Evolutionary conservation across 805 yeast genomes (phyloP).

Genomic region (Yarrowia sp.): DNA sequence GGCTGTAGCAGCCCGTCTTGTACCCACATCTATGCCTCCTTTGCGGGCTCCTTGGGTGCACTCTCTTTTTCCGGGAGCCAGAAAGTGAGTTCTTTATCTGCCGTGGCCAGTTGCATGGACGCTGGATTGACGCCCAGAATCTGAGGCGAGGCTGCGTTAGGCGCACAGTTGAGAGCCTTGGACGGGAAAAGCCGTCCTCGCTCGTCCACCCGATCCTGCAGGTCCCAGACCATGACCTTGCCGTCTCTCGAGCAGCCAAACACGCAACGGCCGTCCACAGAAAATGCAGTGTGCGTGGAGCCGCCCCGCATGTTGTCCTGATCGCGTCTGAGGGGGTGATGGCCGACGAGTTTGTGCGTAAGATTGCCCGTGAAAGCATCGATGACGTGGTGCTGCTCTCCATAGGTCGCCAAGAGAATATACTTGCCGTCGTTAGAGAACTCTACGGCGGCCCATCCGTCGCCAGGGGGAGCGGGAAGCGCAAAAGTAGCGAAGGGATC

Average conservation of each 20-base stretch:
- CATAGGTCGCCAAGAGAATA: constrained; percentile 64
- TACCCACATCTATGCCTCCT: constrained; percentile 27
- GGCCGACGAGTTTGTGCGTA: constrained; percentile 58
- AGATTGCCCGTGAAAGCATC: constrained; percentile 74
- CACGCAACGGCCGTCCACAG: constrained; percentile 72
- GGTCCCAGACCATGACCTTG: constrained; percentile 61
- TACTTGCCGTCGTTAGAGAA: constrained; percentile 79
- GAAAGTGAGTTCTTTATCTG: constrained; percentile 60
- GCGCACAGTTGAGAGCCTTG: constrained; percentile 42
- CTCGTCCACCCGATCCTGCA: constrained; percentile 43
- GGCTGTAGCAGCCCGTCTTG: neutral
- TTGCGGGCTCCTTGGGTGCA: neutral
- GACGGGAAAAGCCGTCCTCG: constrained; percentile 44
- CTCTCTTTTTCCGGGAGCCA: constrained; percentile 51
- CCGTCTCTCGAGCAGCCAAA: constrained; percentile 67
- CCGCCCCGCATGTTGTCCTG: constrained; percentile 59
- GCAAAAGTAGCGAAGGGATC: constrained; percentile 61
- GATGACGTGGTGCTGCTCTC: constrained; percentile 63
- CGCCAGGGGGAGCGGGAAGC: constrained; percentile 50
- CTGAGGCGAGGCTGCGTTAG: constrained; percentile 53
- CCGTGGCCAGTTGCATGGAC: constrained; percentile 66
- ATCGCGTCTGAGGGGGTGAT: constrained; percentile 52
- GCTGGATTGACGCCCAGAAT: constrained; percentile 68
- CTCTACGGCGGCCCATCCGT: constrained; percentile 69
- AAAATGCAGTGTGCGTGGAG: constrained; percentile 56